Percentiles rank a stretch among this genome's conserved stretches.
Evolutionary conservation across 176 grass and related monocot species (phyloP).

Genomic region (Zea luxurians): DNA sequence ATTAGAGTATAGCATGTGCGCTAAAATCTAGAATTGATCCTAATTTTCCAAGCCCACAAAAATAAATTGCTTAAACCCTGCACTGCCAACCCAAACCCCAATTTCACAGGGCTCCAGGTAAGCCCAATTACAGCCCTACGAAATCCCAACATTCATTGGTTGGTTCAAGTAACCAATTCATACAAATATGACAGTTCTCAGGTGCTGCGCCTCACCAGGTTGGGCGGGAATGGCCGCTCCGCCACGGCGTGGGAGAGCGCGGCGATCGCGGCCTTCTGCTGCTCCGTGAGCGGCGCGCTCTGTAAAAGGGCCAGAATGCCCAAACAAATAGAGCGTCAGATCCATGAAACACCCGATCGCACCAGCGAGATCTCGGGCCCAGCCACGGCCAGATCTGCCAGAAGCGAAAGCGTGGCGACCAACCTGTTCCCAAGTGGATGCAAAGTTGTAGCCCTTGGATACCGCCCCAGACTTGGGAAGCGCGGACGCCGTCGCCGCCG

Average conservation of each 20-base stretch:
- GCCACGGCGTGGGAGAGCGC: conserved; percentile 76
- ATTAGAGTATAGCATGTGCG: neutral
- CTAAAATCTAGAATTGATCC: neutral
- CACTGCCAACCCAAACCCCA: neutral
- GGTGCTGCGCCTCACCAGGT: conserved; percentile 57
- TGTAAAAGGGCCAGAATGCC: conserved; percentile 23
- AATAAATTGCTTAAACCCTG: conserved; percentile 8
- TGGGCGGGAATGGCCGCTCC: conserved; percentile 74
- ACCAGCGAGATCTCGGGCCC: conserved; percentile 7
- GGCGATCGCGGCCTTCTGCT: conserved; percentile 86
- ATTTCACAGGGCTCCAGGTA: neutral
- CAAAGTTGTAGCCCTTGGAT: conserved; percentile 92
- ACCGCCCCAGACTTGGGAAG: conserved; percentile 75
- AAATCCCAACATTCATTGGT: neutral
- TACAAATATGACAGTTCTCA: neutral
- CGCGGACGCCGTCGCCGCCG: conserved; percentile 39
- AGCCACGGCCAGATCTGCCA: conserved; percentile 25
- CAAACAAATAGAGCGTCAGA: conserved; percentile 45
- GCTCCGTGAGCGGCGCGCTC: conserved; percentile 86
- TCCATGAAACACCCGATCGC: conserved; percentile 30
- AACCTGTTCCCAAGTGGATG: conserved; percentile 91
- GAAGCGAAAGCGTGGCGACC: neutral
- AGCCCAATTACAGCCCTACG: neutral
- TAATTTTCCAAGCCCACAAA: neutral
- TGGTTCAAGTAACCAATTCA: conserved; percentile 1